Evolutionary conservation across 148 eudicot species (phyloP), one percentile per base, ranked within the genome.

Genomic region (Fagopyrum esculentum): DNA sequence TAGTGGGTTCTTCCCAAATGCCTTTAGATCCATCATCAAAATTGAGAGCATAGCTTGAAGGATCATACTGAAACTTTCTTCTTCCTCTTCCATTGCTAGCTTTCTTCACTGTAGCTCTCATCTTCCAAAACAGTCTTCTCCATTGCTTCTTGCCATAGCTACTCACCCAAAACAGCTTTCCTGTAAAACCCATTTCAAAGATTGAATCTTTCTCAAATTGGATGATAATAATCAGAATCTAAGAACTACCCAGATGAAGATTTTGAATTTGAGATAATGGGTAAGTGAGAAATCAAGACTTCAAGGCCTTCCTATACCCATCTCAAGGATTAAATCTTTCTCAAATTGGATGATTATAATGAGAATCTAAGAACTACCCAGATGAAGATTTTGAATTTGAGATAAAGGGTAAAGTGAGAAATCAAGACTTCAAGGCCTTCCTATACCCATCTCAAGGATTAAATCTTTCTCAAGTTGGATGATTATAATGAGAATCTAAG

Each of bases 41-140:
- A 71, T 91, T 91, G 69, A 91, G 87, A 47, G 97, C 93, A 85
- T 91, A 91, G 61, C 93, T 91, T 64, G 83, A 84, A 72, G 91
- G 90, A 87, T 91, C 97, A 84, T 91, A 91, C 47, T 85, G 87
- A 78, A 89, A 91, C 45, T 72, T 85, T 46, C 70, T 45, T 19
- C 45, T 45, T 16, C 51, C 54, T 61, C 60, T 86, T 45, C 77
- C 77, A 17, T 77, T 78, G 48, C 74, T 47, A 10, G 74, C 55
- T 69, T 85, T 86, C 74, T 78, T 86, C 44, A 87, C 57, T 7
- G 89, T 84, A 74, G 90, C 89, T 80, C 74, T 87, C 51, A 87
- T 61, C 73, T 82, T 89, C 85, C 84, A 78, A 54, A 86, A 79
- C 9, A 90, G 73, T 51, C 79, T 87, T 49, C 84, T 83, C 78